Evolutionary conservation across 2,329 filamentous ascomycete genomes (phyloP), one percentile per base, ranked within the genome.

Genomic region (Penicillium sp.): DNA sequence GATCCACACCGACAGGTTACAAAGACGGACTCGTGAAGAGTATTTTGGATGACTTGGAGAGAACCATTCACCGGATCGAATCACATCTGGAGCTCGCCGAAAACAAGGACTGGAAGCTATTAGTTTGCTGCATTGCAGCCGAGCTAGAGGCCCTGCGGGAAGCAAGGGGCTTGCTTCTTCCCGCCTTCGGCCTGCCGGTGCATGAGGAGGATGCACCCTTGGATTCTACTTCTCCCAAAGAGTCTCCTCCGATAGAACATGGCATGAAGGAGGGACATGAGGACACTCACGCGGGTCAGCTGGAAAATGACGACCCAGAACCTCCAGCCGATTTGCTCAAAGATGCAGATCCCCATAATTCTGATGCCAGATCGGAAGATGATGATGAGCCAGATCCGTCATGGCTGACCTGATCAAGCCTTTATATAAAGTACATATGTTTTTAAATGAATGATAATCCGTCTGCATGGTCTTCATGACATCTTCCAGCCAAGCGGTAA

Each of bases 111-210:
- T 87, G 85, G 85, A 86, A 80, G 50, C 69, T 87, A 21, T 75
- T 87, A 31, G 78, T 86, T 27, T 84, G 81, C 54, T 83, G 83
- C 50, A 82, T 87, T 56, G 82, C 82, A 4, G 82, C 85, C 1
- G 85, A 87, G 65, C 70, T 86, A 3, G 82, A 85, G 59, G 83
- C 85, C 7, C 67, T 80, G 44, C 65, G 66, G 37, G 69, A 77
- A 64, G 77, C 73, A 15, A 67, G 66, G 55, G 57, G 50, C 10
- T 62, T 76, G 56, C 66, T 80, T 34, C 56, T 68, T 34, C 66
- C 64, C 31, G 65, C 68, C 9, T 72, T 77, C 52, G 60, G 67
- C 47, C 55, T 67, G 32, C 54, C 67, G 15, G 52, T 63, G 29
- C 58, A 63, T 37, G 61, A 64, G 10, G 29, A 59, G 23, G 50